These are phyloP conservation scores for Micromonas pusilla DNA, from an alignment of 139 green algal species.

Conservation along the genomic window DNA sequence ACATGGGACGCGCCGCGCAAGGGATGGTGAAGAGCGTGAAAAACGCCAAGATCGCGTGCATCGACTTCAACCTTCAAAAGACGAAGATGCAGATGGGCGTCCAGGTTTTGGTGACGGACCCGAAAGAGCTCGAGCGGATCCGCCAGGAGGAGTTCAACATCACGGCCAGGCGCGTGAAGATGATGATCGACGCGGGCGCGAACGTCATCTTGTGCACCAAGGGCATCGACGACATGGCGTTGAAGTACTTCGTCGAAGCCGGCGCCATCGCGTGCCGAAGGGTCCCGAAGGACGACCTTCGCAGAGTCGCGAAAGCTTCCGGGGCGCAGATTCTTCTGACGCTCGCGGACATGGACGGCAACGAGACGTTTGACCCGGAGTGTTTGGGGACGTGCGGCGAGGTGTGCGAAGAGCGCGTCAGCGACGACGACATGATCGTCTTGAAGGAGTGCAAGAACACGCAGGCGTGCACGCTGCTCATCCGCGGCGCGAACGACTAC, in stretches of 20 bases:
- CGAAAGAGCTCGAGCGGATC: constrained; percentile 92
- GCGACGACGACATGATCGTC: constrained; percentile 74
- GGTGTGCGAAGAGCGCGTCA: constrained; percentile 63
- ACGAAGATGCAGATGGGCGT: constrained; percentile 57
- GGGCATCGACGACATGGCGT: constrained; percentile 95
- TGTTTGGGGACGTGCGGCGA: constrained; percentile 64
- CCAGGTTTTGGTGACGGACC: constrained; percentile 81
- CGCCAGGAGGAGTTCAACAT: constrained; percentile 89
- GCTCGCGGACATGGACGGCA: constrained; percentile 94
- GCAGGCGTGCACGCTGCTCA: constrained; percentile 66
- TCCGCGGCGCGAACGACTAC: constrained; percentile 96
- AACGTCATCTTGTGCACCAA: constrained; percentile 98
- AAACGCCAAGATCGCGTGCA: constrained; percentile 52
- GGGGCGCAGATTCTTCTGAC: constrained; percentile 73
- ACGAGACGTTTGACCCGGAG: constrained; percentile 86
- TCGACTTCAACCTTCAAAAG: constrained; percentile 56
- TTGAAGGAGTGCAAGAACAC: constrained; percentile 57
- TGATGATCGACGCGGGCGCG: constrained; percentile 83
- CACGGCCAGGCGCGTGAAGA: constrained; percentile 88
- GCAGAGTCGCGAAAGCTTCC: constrained; percentile 84
- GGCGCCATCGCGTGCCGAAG: constrained; percentile 78
- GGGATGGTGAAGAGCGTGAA: constrained; percentile 24
- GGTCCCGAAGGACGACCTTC: constrained; percentile 93
- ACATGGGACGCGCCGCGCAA: constrained; percentile 70
- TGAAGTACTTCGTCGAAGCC: constrained; percentile 99